Evolutionary conservation across 164 flowering plant genomes (phyloP), one percentile per base, ranked within the genome.

Genomic region (Akebia trifoliata): DNA sequence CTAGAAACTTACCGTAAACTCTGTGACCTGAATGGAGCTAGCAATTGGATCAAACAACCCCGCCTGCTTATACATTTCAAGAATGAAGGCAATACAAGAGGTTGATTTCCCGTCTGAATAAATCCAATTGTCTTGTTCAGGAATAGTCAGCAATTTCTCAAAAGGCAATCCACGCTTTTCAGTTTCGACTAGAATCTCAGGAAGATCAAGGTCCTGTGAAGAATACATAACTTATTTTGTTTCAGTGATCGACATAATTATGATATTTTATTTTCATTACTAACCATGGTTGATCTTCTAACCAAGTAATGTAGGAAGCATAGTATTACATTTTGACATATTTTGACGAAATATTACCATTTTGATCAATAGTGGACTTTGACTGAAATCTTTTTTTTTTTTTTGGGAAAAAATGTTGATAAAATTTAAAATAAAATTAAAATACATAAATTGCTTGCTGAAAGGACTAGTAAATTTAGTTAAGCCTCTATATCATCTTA

Each of bases 41-140:
- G 86, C 68, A 65, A 83, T 65, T 10, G 79, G 73, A 70, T 65
- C 88, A 65, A 94, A 94, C 10, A 94, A 65, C 64, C 99, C 97
- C 32, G 97, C 99, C 64, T 67, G 79, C 75, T 94, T 94, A 66
- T 94, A 94, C 84, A 94, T 76, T 65, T 83, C 89, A 34, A 94
- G 94, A 61, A 90, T 64, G 62, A 84, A 90, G 55, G 87, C 99
- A 65, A 94, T 68, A 69, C 99, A 94, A 29, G 97, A 94, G 8
- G 95, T 74, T 31, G 99, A 90, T 65, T 78, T 79, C 65, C 99
- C 99, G 68, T 94, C 96, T 59, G 64, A 70, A 49, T 90, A 94
- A 20, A 78, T 34, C 99, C 99, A 94, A 68, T 86, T 74, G 69
- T 94, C 99, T 58, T 78, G 85, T 56, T 94, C 99, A 26, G 99